Conservation (phyloP, 2,329 filamentous ascomycete species). For the Aspergillus quadricinctus region DNA sequence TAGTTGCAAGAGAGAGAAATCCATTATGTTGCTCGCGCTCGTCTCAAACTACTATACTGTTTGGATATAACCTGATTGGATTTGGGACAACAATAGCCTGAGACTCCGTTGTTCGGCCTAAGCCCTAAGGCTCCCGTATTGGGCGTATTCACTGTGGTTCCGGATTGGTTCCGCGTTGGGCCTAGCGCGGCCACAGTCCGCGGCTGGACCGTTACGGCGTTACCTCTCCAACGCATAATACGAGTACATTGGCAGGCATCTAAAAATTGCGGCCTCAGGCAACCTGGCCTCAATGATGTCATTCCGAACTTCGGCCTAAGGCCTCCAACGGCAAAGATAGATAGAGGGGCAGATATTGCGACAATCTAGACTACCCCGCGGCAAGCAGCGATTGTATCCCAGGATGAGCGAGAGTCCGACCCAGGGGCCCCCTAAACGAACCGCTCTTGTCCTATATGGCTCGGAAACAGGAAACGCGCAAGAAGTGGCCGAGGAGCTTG, state of each 20-base stretch:
- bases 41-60: too few relatives aligned
- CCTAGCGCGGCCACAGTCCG: too few relatives aligned
- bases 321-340: slow-evolving; percentile 13
- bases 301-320: slow-evolving; percentile 20
- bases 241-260: neutral
- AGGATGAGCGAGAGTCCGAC: slow-evolving; percentile 23
- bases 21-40: too few relatives aligned
- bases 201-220: too few relatives aligned
- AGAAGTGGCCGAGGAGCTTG: slow-evolving; percentile 83
- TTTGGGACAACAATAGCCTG: too few relatives aligned
- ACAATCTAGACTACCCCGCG: neutral
- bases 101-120: too few relatives aligned
- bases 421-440: slow-evolving; percentile 27
- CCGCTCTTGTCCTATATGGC: slow-evolving; percentile 76
- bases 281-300: slow-evolving; percentile 24
- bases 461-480: slow-evolving; percentile 94
- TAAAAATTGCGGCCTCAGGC: neutral
- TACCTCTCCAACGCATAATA: too few relatives aligned
- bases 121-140: too few relatives aligned
- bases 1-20: too few relatives aligned
- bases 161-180: too few relatives aligned
- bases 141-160: too few relatives aligned
- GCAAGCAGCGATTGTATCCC: slow-evolving; percentile 3
- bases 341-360: slow-evolving; percentile 4
- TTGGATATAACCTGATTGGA: too few relatives aligned